Conservation (phyloP, 176 grass and related monocot species). For the Eragrostis curvula region DNA sequence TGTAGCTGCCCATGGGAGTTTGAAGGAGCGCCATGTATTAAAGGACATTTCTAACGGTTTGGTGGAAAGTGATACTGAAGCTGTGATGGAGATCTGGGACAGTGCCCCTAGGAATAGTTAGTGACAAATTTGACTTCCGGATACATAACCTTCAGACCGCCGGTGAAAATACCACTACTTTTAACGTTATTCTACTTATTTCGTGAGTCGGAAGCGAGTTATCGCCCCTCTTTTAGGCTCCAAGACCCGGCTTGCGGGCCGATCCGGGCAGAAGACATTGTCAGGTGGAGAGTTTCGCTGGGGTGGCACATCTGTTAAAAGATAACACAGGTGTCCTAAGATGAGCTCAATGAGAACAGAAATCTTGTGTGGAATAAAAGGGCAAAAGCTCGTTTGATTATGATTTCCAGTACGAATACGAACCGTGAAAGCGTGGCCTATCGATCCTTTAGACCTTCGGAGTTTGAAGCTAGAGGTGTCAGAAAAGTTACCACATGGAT, state of each 20-base stretch:
- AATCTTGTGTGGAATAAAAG: slow-evolving; percentile 77
- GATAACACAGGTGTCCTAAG: slow-evolving; percentile 70
- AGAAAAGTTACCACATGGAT: slow-evolving; percentile 71
- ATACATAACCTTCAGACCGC: too few species aligned
- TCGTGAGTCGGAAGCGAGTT: slow-evolving; percentile 45
- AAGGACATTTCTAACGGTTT: too few species aligned
- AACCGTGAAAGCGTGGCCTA: slow-evolving; percentile 70
- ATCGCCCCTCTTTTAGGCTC: not conserved
- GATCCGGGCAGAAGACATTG: slow-evolving; percentile 76
- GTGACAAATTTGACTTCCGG: too few species aligned
- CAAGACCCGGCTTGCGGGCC: slow-evolving; percentile 14
- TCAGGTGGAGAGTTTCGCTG: slow-evolving; percentile 83
- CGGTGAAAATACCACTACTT: slow-evolving; percentile 70
- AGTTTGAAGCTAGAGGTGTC: slow-evolving; percentile 67
- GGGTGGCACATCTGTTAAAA: slow-evolving; percentile 84
- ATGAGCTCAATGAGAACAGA: slow-evolving; percentile 69
- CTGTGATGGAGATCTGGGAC: too few species aligned
- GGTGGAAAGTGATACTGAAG: too few species aligned
- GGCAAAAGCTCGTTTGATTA: slow-evolving; percentile 79
- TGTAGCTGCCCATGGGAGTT: too few species aligned
- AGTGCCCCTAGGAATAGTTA: too few species aligned
- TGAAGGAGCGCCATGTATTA: too few species aligned
- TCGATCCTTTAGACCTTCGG: slow-evolving; percentile 69
- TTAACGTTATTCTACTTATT: slow-evolving; percentile 73
- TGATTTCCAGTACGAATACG: slow-evolving; percentile 66